Conservation (phyloP, 2,329 filamentous ascomycete genomes). For the Zasmidium citrigriseum region DNA sequence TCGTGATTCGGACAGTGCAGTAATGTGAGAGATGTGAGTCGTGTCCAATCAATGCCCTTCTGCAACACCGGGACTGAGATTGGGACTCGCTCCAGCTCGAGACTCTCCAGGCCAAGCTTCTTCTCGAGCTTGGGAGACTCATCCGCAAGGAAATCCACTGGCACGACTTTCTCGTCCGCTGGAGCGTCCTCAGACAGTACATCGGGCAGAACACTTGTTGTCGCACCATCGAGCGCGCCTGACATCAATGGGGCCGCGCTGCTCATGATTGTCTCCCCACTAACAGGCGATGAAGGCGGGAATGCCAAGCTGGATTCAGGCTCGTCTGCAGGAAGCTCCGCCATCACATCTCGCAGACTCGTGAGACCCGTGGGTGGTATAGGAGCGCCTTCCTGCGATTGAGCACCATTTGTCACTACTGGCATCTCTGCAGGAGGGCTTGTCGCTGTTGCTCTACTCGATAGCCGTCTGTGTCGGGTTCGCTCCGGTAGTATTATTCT, state of each 20-base stretch:
- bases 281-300: neutral
- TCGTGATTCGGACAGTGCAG: slow-evolving; percentile 74
- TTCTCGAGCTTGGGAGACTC: slow-evolving; percentile 50
- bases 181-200: neutral
- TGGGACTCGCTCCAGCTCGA: slow-evolving; percentile 74
- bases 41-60: slow-evolving; percentile 72
- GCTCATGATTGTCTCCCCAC: neutral
- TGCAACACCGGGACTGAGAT: slow-evolving; percentile 72
- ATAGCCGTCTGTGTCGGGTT: slow-evolving; percentile 10
- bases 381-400: neutral
- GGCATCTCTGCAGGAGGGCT: slow-evolving; percentile 2
- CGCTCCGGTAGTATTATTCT: slow-evolving; percentile 26
- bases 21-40: slow-evolving; percentile 70
- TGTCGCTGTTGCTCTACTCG: slow-evolving; percentile 8
- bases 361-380: slow-evolving; percentile 7
- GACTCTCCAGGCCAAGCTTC: slow-evolving; percentile 66
- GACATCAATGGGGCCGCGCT: neutral
- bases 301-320: slow-evolving; percentile 11
- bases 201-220: slow-evolving; percentile 3
- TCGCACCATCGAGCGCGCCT: neutral
- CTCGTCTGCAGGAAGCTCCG: slow-evolving; percentile 8
- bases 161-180: slow-evolving; percentile 1
- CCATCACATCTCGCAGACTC: slow-evolving; percentile 16
- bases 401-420: neutral
- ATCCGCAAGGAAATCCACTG: slow-evolving; percentile 15